Conservation (phyloP, 805 yeast species). For the Barnettozyma sp. region DNA sequence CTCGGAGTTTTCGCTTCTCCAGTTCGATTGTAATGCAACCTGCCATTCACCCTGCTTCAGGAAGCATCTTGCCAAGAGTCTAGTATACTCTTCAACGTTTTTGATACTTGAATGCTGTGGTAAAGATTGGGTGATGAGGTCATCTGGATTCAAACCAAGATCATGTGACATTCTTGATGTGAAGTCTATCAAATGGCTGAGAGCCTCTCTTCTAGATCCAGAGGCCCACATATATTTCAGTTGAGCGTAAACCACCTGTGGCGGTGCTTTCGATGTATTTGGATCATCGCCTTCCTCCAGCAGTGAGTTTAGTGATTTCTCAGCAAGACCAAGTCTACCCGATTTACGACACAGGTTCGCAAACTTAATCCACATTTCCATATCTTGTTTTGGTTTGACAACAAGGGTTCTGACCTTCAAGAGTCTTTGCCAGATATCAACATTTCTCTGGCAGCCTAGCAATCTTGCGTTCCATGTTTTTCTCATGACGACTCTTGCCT, state of each 20-base stretch:
- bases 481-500: slow-evolving; percentile 68
- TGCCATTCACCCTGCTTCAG: slow-evolving; percentile 99
- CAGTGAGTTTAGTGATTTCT: slow-evolving; percentile 76
- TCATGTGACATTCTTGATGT: slow-evolving; percentile 88
- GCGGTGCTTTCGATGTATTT: slow-evolving; percentile 76
- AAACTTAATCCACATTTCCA: slow-evolving; percentile 97
- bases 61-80: slow-evolving; percentile 85
- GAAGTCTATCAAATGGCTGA: slow-evolving; percentile 79
- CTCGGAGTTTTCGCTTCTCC: slow-evolving; percentile 76
- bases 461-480: slow-evolving; percentile 92
- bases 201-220: slow-evolving; percentile 81
- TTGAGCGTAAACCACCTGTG: slow-evolving; percentile 96
- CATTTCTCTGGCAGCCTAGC: slow-evolving; percentile 91
- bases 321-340: slow-evolving; percentile 87
- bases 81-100: slow-evolving; percentile 77
- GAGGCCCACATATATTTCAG: slow-evolving; percentile 96
- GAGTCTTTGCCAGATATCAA: slow-evolving; percentile 98
- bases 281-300: slow-evolving; percentile 61
- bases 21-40: slow-evolving; percentile 65
- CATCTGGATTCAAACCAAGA: slow-evolving; percentile 79
- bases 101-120: slow-evolving; percentile 56
- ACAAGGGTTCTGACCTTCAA: slow-evolving; percentile 89
- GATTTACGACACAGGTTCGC: slow-evolving; percentile 94
- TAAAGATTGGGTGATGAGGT: slow-evolving; percentile 77
- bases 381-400: slow-evolving; percentile 89